Evolutionary conservation across 2,329 filamentous ascomycete species (phyloP).

Genomic region (Claviceps monticola): DNA sequence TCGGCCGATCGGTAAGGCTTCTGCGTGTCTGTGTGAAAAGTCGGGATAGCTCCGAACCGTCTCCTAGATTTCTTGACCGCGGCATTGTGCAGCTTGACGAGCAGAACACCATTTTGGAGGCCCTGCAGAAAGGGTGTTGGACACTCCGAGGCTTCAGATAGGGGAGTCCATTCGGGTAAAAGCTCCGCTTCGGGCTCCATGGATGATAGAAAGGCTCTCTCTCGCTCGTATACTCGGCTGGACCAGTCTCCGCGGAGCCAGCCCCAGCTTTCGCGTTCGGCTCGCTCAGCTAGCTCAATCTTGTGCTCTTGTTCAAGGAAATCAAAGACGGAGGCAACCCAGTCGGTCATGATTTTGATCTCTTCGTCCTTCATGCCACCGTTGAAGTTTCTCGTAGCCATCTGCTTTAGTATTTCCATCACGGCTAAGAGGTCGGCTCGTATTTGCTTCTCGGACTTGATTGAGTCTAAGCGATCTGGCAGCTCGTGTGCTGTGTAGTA

Average conservation of each 20-base stretch:
- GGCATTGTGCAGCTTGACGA: slow-evolving; percentile 82
- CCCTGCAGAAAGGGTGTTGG: slow-evolving; percentile 61
- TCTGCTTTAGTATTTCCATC: slow-evolving; percentile 81
- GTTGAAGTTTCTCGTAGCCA: slow-evolving; percentile 76
- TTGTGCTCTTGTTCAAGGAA: slow-evolving; percentile 67
- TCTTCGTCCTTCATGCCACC: slow-evolving; percentile 72
- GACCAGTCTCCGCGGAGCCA: slow-evolving; percentile 75
- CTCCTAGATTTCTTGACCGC: slow-evolving; percentile 72
- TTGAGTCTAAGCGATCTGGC: slow-evolving; percentile 69
- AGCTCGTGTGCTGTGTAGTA: slow-evolving; percentile 92
- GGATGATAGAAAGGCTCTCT: slow-evolving; percentile 67
- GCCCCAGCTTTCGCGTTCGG: slow-evolving; percentile 59
- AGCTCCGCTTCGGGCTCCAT: slow-evolving; percentile 48
- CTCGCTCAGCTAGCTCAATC: slow-evolving; percentile 57
- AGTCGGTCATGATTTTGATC: slow-evolving; percentile 57
- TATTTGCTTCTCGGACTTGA: slow-evolving; percentile 77
- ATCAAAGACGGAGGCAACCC: slow-evolving; percentile 65
- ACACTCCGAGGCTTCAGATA: slow-evolving; percentile 23
- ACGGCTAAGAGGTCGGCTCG: slow-evolving; percentile 72
- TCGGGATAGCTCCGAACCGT: slow-evolving; percentile 78
- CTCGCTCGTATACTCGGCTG: slow-evolving; percentile 60
- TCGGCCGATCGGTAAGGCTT: slow-evolving; percentile 92
- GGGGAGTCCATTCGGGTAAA: slow-evolving; percentile 54
- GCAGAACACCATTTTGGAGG: slow-evolving; percentile 64
- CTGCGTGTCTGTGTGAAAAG: slow-evolving; percentile 79